Conservation (phyloP, 2,329 filamentous ascomycete genomes). For the Colletotrichum sp. region DNA sequence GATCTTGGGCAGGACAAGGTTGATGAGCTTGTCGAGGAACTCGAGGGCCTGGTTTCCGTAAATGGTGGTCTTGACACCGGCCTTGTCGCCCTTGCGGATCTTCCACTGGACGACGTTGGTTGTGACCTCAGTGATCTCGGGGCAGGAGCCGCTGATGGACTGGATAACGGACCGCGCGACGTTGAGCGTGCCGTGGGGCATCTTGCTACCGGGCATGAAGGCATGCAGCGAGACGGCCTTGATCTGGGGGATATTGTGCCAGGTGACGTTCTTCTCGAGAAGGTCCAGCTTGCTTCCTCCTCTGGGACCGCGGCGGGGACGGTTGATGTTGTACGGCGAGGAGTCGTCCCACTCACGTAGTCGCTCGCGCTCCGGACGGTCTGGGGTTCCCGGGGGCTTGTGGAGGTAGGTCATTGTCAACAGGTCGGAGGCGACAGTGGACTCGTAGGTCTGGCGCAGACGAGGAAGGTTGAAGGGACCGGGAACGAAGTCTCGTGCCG, state of each 20-base stretch:
- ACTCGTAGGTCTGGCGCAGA: slow-evolving; percentile 87
- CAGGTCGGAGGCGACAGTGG: slow-evolving; percentile 85
- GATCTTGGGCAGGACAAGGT: slow-evolving; percentile 90
- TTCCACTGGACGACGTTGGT: slow-evolving; percentile 77
- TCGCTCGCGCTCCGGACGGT: slow-evolving; percentile 60
- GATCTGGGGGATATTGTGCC: slow-evolving; percentile 85
- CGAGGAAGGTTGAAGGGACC: slow-evolving; percentile 90
- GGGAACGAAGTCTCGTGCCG: slow-evolving; percentile 85
- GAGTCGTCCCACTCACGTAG: slow-evolving; percentile 87
- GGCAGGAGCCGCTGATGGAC: slow-evolving; percentile 80
- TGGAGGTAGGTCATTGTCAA: slow-evolving; percentile 90
- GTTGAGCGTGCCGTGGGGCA: slow-evolving; percentile 77
- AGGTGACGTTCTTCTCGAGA: slow-evolving; percentile 76
- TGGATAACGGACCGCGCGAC: slow-evolving; percentile 85
- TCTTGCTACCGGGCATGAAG: slow-evolving; percentile 71
- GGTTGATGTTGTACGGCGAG: slow-evolving; percentile 93
- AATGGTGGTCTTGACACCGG: slow-evolving; percentile 79
- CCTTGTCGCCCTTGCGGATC: slow-evolving; percentile 71
- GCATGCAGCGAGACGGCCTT: slow-evolving; percentile 81
- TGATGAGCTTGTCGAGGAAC: slow-evolving; percentile 88
- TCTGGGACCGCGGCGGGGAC: slow-evolving; percentile 82
- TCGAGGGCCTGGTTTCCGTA: slow-evolving; percentile 83
- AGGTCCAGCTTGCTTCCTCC: slow-evolving; percentile 76
- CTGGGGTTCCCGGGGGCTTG: slow-evolving; percentile 75
- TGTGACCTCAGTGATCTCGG: slow-evolving; percentile 72